Conservation (phyloP, 1,284 basidiomycete genomes). For the Irpex sp. region DNA sequence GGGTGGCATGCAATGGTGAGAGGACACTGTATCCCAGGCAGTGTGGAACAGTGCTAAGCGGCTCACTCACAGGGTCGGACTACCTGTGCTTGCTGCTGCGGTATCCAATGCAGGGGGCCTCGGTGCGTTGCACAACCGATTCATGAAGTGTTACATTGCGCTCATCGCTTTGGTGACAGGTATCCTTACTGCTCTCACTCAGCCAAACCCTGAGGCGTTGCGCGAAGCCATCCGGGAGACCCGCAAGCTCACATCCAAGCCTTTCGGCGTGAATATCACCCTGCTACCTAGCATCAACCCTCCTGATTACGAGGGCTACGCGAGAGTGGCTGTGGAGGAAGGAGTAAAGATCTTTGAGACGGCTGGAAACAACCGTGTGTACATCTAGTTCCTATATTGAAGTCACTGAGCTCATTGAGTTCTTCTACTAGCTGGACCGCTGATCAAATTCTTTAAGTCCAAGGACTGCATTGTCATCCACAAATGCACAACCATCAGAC, state of each 20-base stretch:
- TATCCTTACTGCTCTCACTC: constrained; percentile 85
- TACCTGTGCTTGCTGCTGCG: constrained; percentile 72
- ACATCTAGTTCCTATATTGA: neutral
- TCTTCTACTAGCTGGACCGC: constrained; percentile 54
- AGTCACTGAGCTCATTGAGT: neutral
- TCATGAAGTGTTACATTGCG: neutral
- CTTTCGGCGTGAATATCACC: constrained; percentile 92
- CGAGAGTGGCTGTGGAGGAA: constrained; percentile 81
- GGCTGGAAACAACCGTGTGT: constrained; percentile 84
- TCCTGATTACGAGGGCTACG: constrained; percentile 87
- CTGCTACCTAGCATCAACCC: constrained; percentile 88
- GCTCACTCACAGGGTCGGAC: constrained; percentile 58
- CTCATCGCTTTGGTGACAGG: constrained; percentile 33
- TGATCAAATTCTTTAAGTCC: constrained; percentile 82
- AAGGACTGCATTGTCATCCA: constrained; percentile 81
- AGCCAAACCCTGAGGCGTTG: constrained; percentile 82
- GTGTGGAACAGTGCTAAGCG: neutral
- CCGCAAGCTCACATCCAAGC: constrained; percentile 62
- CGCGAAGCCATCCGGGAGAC: constrained; percentile 86
- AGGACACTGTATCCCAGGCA: constrained; percentile 7
- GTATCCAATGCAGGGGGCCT: constrained; percentile 87
- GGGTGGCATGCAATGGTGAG: constrained; percentile 86
- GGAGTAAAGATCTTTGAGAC: constrained; percentile 92
- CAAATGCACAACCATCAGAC: constrained; percentile 88
- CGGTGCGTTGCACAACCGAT: constrained; percentile 37